Percentiles rank a stretch among this genome's conserved stretches.
These are phyloP conservation scores for Phtheirospermum japonicum DNA, from an alignment of 257 asterid species.

Conservation along the genomic window DNA sequence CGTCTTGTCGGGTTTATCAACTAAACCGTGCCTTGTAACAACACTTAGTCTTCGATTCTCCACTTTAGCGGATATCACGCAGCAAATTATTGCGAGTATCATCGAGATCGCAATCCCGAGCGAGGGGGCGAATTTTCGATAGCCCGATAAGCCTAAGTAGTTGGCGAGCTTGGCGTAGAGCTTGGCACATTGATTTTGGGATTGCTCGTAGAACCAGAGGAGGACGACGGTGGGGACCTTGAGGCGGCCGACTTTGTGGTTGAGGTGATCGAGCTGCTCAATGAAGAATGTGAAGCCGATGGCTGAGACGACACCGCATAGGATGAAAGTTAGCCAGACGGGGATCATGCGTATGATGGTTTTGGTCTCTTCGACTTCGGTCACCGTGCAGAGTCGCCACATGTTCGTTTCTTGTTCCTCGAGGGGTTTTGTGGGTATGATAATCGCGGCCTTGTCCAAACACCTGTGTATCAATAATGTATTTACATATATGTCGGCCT, in stretches of 20 bases:
- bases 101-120: conserved; percentile 37
- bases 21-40: conserved; percentile 37
- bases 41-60: conserved; percentile 42
- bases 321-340: conserved; percentile 41
- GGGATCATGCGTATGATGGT: conserved; percentile 38
- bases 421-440: conserved; percentile 22
- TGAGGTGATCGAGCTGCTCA: conserved; percentile 34
- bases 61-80: conserved; percentile 50
- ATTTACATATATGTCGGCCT: background rate
- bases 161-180: conserved; percentile 23
- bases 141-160: conserved; percentile 6
- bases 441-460: conserved; percentile 49
- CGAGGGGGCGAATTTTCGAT: conserved; percentile 29
- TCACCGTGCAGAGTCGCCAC: conserved; percentile 43
- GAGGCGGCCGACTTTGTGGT: conserved; percentile 33
- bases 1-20: conserved; percentile 37
- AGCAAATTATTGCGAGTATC: conserved; percentile 40
- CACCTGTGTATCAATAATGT: conserved; percentile 31
- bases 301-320: conserved; percentile 41
- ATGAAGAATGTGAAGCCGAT: conserved; percentile 48
- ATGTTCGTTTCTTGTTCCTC: conserved; percentile 32
- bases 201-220: conserved; percentile 34
- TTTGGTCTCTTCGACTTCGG: conserved; percentile 55
- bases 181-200: conserved; percentile 21
- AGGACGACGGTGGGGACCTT: conserved; percentile 29